Conservation (phyloP, 2,329 filamentous ascomycete genomes). For the Metarhizium album region DNA sequence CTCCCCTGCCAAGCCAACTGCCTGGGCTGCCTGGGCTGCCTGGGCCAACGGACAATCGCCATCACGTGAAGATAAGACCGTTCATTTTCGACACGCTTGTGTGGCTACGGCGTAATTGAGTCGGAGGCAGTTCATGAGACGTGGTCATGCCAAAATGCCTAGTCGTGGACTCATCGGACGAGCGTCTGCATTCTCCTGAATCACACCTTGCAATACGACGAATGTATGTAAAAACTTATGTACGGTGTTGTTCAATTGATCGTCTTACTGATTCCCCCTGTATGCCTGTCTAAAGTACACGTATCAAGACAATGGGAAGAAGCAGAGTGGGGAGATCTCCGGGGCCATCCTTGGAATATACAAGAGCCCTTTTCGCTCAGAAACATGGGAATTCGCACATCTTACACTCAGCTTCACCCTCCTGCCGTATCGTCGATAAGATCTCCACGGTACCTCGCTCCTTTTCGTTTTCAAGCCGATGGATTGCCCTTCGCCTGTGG, state of each 20-base stretch:
- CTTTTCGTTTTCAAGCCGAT: neutral
- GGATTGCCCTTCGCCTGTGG: neutral
- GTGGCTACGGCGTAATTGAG: too few relatives aligned
- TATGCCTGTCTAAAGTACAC: conserved; percentile 25
- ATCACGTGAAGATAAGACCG: conserved; percentile 15
- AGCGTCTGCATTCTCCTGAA: too few relatives aligned
- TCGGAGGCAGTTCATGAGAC: too few relatives aligned
- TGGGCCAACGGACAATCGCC: neutral
- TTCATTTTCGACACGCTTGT: too few relatives aligned
- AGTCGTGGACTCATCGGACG: too few relatives aligned
- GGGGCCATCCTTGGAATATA: conserved; percentile 25
- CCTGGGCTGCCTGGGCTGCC: too few relatives aligned
- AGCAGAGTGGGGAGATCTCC: conserved; percentile 31
- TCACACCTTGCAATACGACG: too few relatives aligned
- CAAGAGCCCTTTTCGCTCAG: conserved; percentile 23
- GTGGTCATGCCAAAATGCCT: too few relatives aligned
- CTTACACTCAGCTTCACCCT: conserved; percentile 5
- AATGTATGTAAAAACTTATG: neutral
- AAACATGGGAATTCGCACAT: conserved; percentile 13
- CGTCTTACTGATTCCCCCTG: conserved; percentile 20
- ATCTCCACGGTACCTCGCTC: conserved; percentile 1
- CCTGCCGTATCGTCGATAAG: conserved; percentile 4
- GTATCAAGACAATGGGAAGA: conserved; percentile 27
- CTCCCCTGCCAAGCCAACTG: neutral
- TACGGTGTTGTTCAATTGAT: conserved; percentile 7